Percentiles rank a stretch among this genome's conserved stretches.
phyloP scores from a whole-genome alignment of 768 basidiomycete genomes.

The Ramaria rubella region DNA sequence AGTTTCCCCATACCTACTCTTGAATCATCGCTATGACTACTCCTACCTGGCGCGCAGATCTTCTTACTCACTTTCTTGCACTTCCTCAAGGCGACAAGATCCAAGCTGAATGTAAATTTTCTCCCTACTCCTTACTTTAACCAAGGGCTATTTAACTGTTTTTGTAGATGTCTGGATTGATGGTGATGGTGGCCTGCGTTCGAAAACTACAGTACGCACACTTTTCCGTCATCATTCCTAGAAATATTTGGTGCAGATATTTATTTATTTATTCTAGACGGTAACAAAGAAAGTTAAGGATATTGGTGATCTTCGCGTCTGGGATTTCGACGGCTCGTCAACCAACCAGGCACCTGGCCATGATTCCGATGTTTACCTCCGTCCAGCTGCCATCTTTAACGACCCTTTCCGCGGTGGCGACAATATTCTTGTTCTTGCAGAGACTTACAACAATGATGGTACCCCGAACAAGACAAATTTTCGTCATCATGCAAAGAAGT shows the following conservation, averaged over 20 bases:
- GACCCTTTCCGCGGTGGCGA: constrained; percentile 99
- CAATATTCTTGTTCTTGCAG: constrained; percentile 95
- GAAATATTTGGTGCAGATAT: neutral
- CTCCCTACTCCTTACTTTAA: constrained; percentile 8
- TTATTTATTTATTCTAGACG: constrained; percentile 46
- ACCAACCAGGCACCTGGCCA: constrained; percentile 94
- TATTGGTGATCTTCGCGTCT: constrained; percentile 87
- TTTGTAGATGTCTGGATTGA: constrained; percentile 94
- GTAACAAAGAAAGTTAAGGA: constrained; percentile 79
- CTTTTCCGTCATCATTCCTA: neutral
- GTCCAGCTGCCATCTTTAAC: constrained; percentile 94
- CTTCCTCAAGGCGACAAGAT: constrained; percentile 87
- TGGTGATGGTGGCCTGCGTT: constrained; percentile 89
- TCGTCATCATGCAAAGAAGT: constrained; percentile 90
- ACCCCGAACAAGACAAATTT: constrained; percentile 96
- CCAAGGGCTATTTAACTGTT: constrained; percentile 15
- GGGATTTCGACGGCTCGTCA: constrained; percentile 99
- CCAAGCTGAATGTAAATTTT: constrained; percentile 80
- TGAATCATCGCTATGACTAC: constrained; percentile 19
- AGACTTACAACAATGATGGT: constrained; percentile 98
- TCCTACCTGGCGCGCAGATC: constrained; percentile 64
- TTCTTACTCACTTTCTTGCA: constrained; percentile 84
- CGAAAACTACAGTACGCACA: constrained; percentile 85
- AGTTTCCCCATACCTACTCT: constrained; percentile 14
- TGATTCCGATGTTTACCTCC: constrained; percentile 97